Base-by-base conservation (phyloP, 106 monocot species). In the Alisma plantagoaquatica region DNA sequence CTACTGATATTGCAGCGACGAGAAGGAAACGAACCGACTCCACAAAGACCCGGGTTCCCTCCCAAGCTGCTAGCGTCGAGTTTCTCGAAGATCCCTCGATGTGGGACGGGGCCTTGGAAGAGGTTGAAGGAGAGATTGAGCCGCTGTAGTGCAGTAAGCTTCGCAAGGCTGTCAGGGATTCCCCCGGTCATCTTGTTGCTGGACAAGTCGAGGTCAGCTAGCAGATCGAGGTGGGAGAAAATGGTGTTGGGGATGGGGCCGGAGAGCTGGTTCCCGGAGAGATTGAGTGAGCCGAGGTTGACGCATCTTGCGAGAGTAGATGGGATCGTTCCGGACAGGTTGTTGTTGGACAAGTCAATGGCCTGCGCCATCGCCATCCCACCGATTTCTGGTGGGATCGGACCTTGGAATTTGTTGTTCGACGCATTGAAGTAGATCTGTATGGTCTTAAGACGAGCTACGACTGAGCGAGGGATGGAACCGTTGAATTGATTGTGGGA, bases 261-360 rank as follows among this genome's bases (percentile, higher is more conserved):
- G 6, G 79, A 72, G 12, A 93, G 75, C 46, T 17, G 62, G 49
- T 87, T 93, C 45, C 15, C 31, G 23, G 93, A 83, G 9, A 93
- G 49, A 62, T 93, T 79, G 2, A 92, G 72, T 4, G 42, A 74
- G 29, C 70, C 33, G 2, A 93, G 65, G 31, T 93, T 93, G 56
- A 47, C 57, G 42, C 87, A 93, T 3, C 48, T 80, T 69, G 71
- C 57, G 16, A 93, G 49, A 14, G 69, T 14, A 3, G 51, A 10
- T 33, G 87, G 93, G 54, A 93, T 67, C 21, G 47, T 47, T 0
- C 93, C 93, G 3, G 77, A 72, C 7, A 93, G 31, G 27, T 70
- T 74, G 62, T 93, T 93, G 33, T 73, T 71, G n/a, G 93, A 93
- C 15, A 93, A 20, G 57, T 93, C 83, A 26, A 93, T 83, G 10